A percentile compares a stretch with the other conserved stretches of the same genome.
Conservation (phyloP, 2,329 filamentous ascomycete genomes). For the Laburnicola sp. region DNA sequence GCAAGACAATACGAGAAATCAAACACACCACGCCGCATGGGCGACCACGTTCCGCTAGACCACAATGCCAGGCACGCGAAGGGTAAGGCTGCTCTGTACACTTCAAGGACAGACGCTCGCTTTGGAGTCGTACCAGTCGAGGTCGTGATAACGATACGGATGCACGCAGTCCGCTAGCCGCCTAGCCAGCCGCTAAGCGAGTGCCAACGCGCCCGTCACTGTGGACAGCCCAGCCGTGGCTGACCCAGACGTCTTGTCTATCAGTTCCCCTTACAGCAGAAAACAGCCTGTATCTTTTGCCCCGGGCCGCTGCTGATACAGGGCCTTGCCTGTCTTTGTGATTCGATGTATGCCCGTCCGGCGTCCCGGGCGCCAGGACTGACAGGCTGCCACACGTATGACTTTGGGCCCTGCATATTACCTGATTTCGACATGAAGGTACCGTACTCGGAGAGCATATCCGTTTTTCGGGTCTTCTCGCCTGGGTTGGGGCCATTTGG, state of each 20-base stretch:
- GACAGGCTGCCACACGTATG: background rate
- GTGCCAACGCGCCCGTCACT: conserved; percentile 2
- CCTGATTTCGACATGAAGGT: too few relatives aligned
- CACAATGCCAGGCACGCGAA: background rate
- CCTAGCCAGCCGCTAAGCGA: background rate
- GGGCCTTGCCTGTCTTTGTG: background rate
- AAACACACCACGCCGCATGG: background rate
- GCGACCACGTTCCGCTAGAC: background rate
- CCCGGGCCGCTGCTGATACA: background rate
- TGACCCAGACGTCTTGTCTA: background rate
- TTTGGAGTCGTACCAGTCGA: background rate
- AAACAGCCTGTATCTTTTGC: background rate
- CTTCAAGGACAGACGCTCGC: background rate
- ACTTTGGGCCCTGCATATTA: too few relatives aligned
- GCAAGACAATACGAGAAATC: background rate
- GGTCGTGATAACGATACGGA: conserved; percentile 1
- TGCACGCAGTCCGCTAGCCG: background rate
- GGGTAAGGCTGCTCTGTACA: background rate
- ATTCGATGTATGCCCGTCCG: background rate
- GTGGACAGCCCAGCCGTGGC: background rate
- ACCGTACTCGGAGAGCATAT: background rate
- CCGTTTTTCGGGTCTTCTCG: too few relatives aligned
- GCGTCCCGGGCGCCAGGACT: background rate
- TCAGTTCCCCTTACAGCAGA: conserved; percentile 7
- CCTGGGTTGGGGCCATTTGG: too few relatives aligned